Evolutionary conservation across 179 eudicot genomes (phyloP).

Genomic region (Heliamphora pulchella): DNA sequence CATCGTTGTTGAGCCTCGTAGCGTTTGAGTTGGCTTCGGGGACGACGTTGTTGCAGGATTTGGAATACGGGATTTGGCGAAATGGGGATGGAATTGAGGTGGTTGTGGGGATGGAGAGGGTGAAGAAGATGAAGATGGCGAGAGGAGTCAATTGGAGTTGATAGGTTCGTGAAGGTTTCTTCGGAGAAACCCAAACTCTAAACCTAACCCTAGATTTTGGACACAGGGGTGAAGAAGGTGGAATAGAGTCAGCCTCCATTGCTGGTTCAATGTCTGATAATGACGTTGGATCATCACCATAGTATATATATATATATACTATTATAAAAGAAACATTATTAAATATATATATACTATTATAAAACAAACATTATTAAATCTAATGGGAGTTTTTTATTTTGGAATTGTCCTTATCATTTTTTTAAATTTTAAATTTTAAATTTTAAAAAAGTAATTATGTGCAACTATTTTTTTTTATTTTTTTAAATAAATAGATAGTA

Average conservation of each 20-base stretch:
- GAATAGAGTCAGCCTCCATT: slow-evolving; percentile 16
- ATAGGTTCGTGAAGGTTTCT: too few species aligned
- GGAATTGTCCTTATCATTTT: too few species aligned
- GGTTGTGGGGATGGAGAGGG: slow-evolving; percentile 14
- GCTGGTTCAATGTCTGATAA: not conserved
- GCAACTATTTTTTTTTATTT: too few species aligned
- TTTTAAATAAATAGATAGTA: too few species aligned
- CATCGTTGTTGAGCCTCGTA: slow-evolving; percentile 2
- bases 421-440: too few species aligned
- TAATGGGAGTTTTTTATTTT: too few species aligned
- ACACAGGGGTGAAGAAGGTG: slow-evolving; percentile 33
- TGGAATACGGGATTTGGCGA: slow-evolving; percentile 34
- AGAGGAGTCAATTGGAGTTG: not conserved
- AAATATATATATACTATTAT: too few species aligned
- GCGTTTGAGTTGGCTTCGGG: slow-evolving; percentile 25
- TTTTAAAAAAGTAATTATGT: too few species aligned
- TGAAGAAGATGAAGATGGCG: slow-evolving; percentile 27
- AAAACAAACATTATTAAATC: too few species aligned
- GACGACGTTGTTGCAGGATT: slow-evolving; percentile 43
- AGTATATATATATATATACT: not conserved
- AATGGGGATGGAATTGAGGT: not conserved
- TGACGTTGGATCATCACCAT: not conserved
- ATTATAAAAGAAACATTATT: too few species aligned
- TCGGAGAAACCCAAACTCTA: not conserved
- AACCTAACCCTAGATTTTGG: slow-evolving; percentile 14